Percentiles rank a stretch among this genome's conserved stretches.
phyloP scores from a whole-genome alignment of 805 yeast genomes.

The Brettanomyces anomalus region DNA sequence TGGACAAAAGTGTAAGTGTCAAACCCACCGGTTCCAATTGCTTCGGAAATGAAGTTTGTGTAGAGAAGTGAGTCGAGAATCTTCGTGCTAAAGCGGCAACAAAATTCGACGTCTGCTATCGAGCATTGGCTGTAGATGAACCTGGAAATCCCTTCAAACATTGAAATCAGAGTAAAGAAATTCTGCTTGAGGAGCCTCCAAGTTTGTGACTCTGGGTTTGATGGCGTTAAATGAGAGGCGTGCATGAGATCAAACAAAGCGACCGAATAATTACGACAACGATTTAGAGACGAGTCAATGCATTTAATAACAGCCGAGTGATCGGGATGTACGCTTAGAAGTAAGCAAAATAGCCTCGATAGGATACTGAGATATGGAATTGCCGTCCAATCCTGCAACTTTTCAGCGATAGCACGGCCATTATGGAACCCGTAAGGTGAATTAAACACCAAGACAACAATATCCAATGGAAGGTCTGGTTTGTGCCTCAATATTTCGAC shows the following conservation, averaged over 20 bases:
- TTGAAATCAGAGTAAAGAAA: conserved; percentile 39
- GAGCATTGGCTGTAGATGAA: conserved; percentile 20
- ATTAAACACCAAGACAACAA: conserved; percentile 12
- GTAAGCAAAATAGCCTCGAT: conserved; percentile 29
- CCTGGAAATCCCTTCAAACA: conserved; percentile 38
- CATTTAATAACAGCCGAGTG: conserved; percentile 8
- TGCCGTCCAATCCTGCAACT: conserved; percentile 26
- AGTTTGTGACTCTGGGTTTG: conserved; percentile 13
- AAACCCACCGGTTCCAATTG: conserved; percentile 58
- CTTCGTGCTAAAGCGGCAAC: conserved; percentile 16
- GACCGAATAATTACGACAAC: neutral
- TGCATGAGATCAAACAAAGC: neutral
- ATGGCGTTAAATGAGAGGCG: neutral
- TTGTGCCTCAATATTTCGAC: conserved; percentile 4
- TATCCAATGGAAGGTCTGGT: conserved; percentile 11
- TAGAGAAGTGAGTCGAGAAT: conserved; percentile 34
- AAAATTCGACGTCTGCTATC: conserved; percentile 3
- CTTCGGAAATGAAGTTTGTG: conserved; percentile 37
- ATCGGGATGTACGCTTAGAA: conserved; percentile 11
- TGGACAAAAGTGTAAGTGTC: conserved; percentile 55
- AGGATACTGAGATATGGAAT: conserved; percentile 40
- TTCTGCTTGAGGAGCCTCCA: conserved; percentile 23
- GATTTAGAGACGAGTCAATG: conserved; percentile 10
- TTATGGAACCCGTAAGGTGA: conserved; percentile 18
- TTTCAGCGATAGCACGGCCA: conserved; percentile 6